Base-by-base conservation (phyloP, 371 early-diverging fungal species). In the Amoeboaphelidium occidentale region DNA sequence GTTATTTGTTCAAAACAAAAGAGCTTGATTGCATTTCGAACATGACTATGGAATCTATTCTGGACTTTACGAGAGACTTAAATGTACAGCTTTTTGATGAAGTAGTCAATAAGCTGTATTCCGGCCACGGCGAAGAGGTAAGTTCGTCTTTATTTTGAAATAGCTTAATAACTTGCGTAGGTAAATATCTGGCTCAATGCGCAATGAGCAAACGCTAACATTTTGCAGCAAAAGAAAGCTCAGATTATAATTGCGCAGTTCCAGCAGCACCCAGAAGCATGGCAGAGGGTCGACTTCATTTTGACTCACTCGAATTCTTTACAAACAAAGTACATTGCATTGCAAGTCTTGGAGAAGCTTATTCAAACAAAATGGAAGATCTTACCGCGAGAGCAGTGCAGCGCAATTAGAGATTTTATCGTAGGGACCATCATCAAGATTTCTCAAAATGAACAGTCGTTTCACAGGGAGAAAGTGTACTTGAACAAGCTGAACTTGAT, bases 361-460 rank as follows among this genome's bases (percentile, higher is more conserved):
- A 81, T 99, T 53, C 90, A 92, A 63, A 88, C 88, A 14, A 74
- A 87, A 67, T 99, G 98, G 98, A 86, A 86, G 59, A 73, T 86
- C 10, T 73, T 99, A 42, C 83, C 85, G 28, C 69, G 67, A 14
- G 83, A 80, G 27, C 91, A 96, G 55, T 74, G 88, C 55, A 75
- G 78, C 54, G 93, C 94, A 74, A 72, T 60, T 42, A 49, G 57
- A 45, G 56, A 84, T 61, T 94, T 79, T 63, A 75, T 90, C 54
- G 87, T 94, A 24, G 76, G 77, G 42, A 67, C 82, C 42, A 79
- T 94, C 54, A 76, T 93, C 51, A 78, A 82, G 57, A 72, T 72
- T n/a, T 81, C 93, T 2, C 79, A 83, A 2, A 79, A 83, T 44
- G 92, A 91, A 55, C 60, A 59, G 17, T 61, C 69, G 1, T 62